Evolutionary conservation across 2,329 filamentous ascomycete species (phyloP).

Genomic region (Penicillium sp.): DNA sequence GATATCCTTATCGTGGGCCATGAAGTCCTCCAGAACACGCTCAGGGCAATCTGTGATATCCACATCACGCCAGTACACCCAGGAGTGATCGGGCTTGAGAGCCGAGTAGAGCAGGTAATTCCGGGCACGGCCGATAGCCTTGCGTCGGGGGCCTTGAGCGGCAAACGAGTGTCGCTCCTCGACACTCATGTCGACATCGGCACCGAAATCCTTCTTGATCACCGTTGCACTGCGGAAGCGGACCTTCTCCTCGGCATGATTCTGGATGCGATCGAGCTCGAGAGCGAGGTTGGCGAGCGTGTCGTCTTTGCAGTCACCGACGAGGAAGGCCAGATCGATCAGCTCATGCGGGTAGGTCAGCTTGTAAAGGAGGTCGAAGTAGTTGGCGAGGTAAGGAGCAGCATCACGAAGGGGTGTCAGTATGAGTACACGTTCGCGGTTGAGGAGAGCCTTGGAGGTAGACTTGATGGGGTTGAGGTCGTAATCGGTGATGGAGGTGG

Average conservation of each 20-base stretch:
- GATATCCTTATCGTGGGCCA: constrained; percentile 87
- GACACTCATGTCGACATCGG: constrained; percentile 70
- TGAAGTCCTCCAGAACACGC: constrained; percentile 89
- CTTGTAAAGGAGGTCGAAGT: constrained; percentile 87
- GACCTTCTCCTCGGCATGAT: constrained; percentile 66
- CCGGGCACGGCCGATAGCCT: constrained; percentile 81
- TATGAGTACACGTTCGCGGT: constrained; percentile 84
- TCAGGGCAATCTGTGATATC: constrained; percentile 89
- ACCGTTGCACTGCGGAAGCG: constrained; percentile 83
- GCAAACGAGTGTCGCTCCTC: constrained; percentile 79
- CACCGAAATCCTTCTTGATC: constrained; percentile 86
- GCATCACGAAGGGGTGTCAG: constrained; percentile 92
- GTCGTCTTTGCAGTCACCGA: constrained; percentile 87
- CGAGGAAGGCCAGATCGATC: constrained; percentile 91
- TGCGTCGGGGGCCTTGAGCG: constrained; percentile 84
- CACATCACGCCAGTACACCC: constrained; percentile 98
- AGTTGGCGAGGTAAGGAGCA: constrained; percentile 72
- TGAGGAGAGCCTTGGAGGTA: constrained; percentile 70
- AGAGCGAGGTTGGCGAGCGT: constrained; percentile 80
- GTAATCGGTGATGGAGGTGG: constrained; percentile 70
- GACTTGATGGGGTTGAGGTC: constrained; percentile 83
- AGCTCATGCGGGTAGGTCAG: constrained; percentile 92
- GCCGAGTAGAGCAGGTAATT: constrained; percentile 86
- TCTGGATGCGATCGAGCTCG: constrained; percentile 85
- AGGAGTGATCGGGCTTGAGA: constrained; percentile 88